These are phyloP conservation scores for Collybia mongolica DNA, from an alignment of 768 basidiomycete genomes.

Conservation along the genomic window DNA sequence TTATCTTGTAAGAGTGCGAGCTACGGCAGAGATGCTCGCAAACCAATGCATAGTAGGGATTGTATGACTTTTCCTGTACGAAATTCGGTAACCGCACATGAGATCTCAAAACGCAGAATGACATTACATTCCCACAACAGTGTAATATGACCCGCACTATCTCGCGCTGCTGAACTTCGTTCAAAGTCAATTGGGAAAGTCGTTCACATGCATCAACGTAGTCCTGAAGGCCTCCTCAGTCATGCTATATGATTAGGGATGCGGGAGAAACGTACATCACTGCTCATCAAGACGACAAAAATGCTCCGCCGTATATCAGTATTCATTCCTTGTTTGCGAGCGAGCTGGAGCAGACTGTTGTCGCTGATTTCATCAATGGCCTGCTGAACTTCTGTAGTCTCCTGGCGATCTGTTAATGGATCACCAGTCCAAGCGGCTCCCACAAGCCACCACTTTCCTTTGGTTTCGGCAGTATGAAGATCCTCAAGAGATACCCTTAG, in stretches of 20 bases:
- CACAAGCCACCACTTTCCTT: conserved; percentile 98
- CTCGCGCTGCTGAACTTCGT: conserved; percentile 91
- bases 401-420: conserved; percentile 76
- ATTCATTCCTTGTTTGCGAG: conserved; percentile 96
- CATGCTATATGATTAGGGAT: background rate
- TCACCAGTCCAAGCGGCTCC: conserved; percentile 96
- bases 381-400: conserved; percentile 24
- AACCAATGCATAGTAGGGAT: conserved; percentile 93
- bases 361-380: conserved; percentile 20
- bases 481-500: conserved; percentile 86
- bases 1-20: conserved; percentile 86
- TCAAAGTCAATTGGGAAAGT: conserved; percentile 78
- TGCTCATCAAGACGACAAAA: conserved; percentile 94
- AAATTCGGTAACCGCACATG: conserved; percentile 2
- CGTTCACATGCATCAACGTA: conserved; percentile 94
- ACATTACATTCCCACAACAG: conserved; percentile 83
- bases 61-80: conserved; percentile 82
- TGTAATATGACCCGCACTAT: conserved; percentile 91
- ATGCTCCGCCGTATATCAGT: conserved; percentile 91
- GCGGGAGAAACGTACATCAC: conserved; percentile 61
- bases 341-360: conserved; percentile 67
- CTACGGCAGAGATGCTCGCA: conserved; percentile 76
- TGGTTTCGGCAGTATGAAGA: conserved; percentile 76
- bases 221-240: conserved; percentile 53
- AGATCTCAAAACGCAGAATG: conserved; percentile 2